Base-by-base conservation (phyloP, 1,139 yeast genomes). In the Hemisphaericaspora lyxosophila region DNA sequence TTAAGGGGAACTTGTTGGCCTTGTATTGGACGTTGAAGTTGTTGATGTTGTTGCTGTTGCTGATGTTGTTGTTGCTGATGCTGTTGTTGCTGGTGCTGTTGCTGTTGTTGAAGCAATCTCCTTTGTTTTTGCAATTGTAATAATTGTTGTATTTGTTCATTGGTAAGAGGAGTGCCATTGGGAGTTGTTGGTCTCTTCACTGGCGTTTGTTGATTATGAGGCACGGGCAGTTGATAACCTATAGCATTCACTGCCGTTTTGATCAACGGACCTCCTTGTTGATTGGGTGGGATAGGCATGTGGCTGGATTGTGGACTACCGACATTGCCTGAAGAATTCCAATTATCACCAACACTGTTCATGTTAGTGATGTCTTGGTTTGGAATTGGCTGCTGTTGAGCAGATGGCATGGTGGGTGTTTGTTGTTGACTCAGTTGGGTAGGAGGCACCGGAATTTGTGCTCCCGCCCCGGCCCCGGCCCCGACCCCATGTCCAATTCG, bases 111-210 rank as follows among this genome's bases (percentile, higher is more conserved):
- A 58, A 70, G 60, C 48, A 75, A 45, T 41, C 77, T 64, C 41
- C 80, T 62, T 44, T 76, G 81, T 41, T 75, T 71, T 47, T 75
- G 80, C 28, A 72, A 53, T 40, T 75, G 80, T 32, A 77, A 54
- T 26, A 76, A 55, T 40, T 73, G 78, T 48, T 77, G 82, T 12
- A 77, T 61, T 46, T 77, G 82, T 44, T 77, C 82, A 12, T 71
- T 70, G 0, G 80, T 73, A 38, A 75, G 73, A 5, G 78, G 78
- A 1, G 78, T 70, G 2, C 79, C 80, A 46, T 73, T 71, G 1
- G 79, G 75, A 1, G 75, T 68, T 0, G 75, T 65, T 6, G 79
- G 73, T 23, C 70, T 48, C 40, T 64, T 62, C 22, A 50, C 35
- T 11, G 40, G 45, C 7, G 36, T 19, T 33, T 30, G 22, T 17